phyloP scores from a whole-genome alignment of 495 filamentous ascomycete species.

The Aspergillus indologenus region DNA sequence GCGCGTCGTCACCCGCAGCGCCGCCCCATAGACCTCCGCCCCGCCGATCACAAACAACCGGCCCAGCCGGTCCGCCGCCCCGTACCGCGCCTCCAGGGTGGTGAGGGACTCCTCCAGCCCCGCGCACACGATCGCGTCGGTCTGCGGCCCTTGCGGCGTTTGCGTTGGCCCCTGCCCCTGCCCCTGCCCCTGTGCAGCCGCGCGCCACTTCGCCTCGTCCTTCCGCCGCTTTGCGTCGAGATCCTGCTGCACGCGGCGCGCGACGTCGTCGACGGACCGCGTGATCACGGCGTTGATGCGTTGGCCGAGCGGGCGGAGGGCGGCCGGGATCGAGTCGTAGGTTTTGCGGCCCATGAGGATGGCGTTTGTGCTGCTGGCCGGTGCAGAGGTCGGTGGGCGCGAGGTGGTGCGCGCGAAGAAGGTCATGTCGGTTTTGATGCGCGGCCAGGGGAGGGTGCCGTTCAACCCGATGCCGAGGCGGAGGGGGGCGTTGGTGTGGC shows the following conservation, averaged over 20 bases:
- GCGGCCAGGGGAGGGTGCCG: conserved; percentile 83
- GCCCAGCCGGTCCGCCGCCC: conserved; percentile 23
- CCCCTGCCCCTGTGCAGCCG: not conserved
- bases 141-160: too few species aligned
- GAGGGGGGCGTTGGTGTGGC: conserved; percentile 26
- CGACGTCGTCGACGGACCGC: conserved; percentile 37
- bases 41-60: conserved; percentile 87
- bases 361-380: conserved; percentile 59
- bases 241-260: conserved; percentile 27
- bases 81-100: conserved; percentile 28
- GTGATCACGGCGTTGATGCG: conserved; percentile 77
- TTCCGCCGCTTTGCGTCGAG: conserved; percentile 8
- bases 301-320: conserved; percentile 74
- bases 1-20: conserved; percentile 44
- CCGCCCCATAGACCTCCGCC: conserved; percentile 73
- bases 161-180: conserved; percentile 15
- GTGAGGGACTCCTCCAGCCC: conserved; percentile 59
- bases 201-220: not conserved
- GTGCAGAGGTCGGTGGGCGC: conserved; percentile 44
- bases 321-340: conserved; percentile 77
- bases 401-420: conserved; percentile 93
- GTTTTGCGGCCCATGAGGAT: conserved; percentile 98
- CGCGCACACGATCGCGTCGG: conserved; percentile 35
- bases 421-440: conserved; percentile 81
- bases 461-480: conserved; percentile 81